Evolutionary conservation across 352 stramenopile genomes (phyloP).

Genomic region (Paralagenidium karlingii): DNA sequence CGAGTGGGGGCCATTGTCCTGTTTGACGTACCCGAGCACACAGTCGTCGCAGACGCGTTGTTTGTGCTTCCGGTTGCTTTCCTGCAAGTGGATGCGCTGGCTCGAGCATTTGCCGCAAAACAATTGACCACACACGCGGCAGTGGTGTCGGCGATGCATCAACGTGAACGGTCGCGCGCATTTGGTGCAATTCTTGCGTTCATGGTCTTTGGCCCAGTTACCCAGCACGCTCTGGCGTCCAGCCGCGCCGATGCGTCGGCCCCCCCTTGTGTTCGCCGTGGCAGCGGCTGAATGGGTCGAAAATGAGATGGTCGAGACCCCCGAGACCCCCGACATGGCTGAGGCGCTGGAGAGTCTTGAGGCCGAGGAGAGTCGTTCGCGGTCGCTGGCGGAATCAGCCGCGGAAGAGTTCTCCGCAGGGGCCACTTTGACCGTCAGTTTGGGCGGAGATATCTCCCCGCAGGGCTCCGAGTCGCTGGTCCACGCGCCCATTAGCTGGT

Average conservation of each 20-base stretch:
- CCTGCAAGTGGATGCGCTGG: slow-evolving; percentile 53
- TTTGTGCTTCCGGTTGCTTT: background rate
- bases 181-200: slow-evolving; percentile 38
- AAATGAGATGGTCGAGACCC: background rate
- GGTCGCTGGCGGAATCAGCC: too few species aligned
- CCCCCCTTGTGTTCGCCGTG: background rate
- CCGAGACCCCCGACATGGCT: too few species aligned
- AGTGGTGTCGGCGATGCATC: slow-evolving; percentile 70
- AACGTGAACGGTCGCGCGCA: slow-evolving; percentile 60
- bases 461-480: too few species aligned
- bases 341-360: too few species aligned
- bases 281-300: background rate
- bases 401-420: too few species aligned
- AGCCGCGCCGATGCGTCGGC: background rate
- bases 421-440: too few species aligned
- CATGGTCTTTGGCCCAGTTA: slow-evolving; percentile 48
- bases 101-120: slow-evolving; percentile 74
- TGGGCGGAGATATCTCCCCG: too few species aligned
- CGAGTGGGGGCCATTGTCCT: too few species aligned
- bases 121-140: slow-evolving; percentile 68
- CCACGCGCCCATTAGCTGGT: too few species aligned
- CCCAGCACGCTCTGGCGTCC: background rate
- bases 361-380: too few species aligned
- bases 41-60: background rate
- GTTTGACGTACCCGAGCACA: background rate